A percentile compares a stretch with the other conserved stretches of the same genome.
Evolutionary conservation across 192 early-diverging fungal species (phyloP).

Genomic region (Physocladia obscura): DNA sequence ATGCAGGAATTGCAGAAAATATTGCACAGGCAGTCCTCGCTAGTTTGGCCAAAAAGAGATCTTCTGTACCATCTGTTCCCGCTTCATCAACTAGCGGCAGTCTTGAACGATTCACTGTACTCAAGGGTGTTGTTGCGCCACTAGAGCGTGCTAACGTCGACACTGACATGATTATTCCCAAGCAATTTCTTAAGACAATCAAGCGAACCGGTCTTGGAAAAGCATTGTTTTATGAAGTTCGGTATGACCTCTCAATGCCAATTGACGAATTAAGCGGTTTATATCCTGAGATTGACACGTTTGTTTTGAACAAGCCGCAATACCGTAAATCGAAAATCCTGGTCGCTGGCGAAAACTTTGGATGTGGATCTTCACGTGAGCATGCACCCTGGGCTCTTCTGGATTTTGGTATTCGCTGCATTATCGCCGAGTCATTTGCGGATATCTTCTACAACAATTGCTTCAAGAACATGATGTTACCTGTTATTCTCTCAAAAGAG

Average conservation of each 20-base stretch:
- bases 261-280: constrained; percentile 38
- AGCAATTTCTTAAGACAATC: constrained; percentile 77
- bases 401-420: constrained; percentile 71
- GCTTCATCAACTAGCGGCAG: constrained; percentile 34
- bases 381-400: constrained; percentile 75
- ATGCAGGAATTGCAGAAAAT: constrained; percentile 25
- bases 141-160: constrained; percentile 63
- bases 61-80: constrained; percentile 7
- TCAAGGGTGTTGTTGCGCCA: constrained; percentile 61
- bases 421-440: constrained; percentile 67
- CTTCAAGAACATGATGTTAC: constrained; percentile 75
- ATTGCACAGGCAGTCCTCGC: constrained; percentile 3
- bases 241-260: constrained; percentile 40
- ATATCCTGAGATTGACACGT: constrained; percentile 45
- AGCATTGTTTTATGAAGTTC: constrained; percentile 62
- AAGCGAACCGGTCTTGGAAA: constrained; percentile 66
- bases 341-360: constrained; percentile 66
- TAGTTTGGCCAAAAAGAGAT: background rate
- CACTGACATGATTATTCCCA: constrained; percentile 76
- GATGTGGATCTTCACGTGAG: constrained; percentile 66
- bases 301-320: constrained; percentile 61
- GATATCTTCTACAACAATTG: constrained; percentile 78
- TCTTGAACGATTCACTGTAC: constrained; percentile 59
- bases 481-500: constrained; percentile 24
- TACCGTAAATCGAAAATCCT: constrained; percentile 55